Evolutionary conservation across 495 filamentous ascomycete species (phyloP), one percentile per base, ranked within the genome.

Genomic region (Xylaria intraflava): DNA sequence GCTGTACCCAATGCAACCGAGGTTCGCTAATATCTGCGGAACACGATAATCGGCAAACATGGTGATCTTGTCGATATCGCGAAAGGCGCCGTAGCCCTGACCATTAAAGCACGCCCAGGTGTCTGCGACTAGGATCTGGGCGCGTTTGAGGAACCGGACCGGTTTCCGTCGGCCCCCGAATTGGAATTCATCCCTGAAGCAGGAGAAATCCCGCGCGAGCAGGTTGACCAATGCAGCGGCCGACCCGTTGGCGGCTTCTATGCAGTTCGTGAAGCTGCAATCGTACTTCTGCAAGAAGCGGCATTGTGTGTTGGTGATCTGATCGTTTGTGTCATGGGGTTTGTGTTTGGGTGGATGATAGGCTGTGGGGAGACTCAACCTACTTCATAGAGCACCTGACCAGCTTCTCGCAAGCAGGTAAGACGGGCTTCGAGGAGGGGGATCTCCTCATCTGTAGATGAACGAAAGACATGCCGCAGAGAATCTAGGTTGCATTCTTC

Each of bases 1-100:
- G 24, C 85, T 89, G 70, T 91, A 96, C 49, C 77, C 77, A 16
- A 99, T 74, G 54, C 89, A 93, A 31, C 88, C 87, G 23, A 99
- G 75, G 22, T 81, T 78, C 60, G 94, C 78, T 5, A 99, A 79
- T 59, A 96, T 96, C 73, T 97, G 93, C 5, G 93, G 93, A 30
- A 99, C 83, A 23, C 93, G 83, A 65, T 99, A 97, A 73, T 99
- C 93, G 76, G 93, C 90, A 71, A 97, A 99, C 88, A 96, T 96
- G 55, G 94, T 99, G 64, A 99, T 86, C 59, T 88, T 87, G 64
- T 90, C 83, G 47, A 99, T 95, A 61, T 99, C 94, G 24, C 83
- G 62, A 62, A 99, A 99, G n/a, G 77, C 69, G 12, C 93, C 93
- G 56, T 83, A 90, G 20, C 78, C 70, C 55, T 86, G 75, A 29